These are phyloP conservation scores for Microsporum canis DNA, from an alignment of 2,329 filamentous ascomycete species.

Conservation along the genomic window DNA sequence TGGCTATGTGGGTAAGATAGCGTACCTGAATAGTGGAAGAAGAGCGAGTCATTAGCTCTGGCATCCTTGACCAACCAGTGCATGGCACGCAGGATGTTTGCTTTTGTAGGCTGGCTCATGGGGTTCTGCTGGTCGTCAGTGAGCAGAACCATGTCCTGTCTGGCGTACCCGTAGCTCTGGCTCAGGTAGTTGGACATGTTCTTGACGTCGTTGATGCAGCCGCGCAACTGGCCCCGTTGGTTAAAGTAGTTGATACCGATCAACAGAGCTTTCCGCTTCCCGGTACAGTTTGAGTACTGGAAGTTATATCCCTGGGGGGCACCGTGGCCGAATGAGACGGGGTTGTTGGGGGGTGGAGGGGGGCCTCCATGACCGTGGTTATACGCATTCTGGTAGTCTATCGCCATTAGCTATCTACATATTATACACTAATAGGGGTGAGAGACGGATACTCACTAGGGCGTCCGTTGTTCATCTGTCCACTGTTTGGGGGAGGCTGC, in stretches of 20 bases:
- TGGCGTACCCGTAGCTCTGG: constrained; percentile 79
- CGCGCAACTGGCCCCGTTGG: constrained; percentile 77
- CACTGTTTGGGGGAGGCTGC: constrained; percentile 23
- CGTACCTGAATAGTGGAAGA: constrained; percentile 92
- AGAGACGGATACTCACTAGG: constrained; percentile 23
- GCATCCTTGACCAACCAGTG: constrained; percentile 96
- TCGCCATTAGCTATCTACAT: constrained; percentile 11
- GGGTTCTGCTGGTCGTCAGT: constrained; percentile 96
- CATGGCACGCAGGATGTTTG: constrained; percentile 91
- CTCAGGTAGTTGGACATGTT: constrained; percentile 92
- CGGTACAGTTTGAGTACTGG: constrained; percentile 85
- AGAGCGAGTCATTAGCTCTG: constrained; percentile 81
- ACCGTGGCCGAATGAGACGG: constrained; percentile 66
- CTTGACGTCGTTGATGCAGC: constrained; percentile 94
- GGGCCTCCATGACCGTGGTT: constrained; percentile 49
- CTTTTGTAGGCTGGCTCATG: constrained; percentile 93
- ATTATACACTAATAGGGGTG: background rate
- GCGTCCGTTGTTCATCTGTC: constrained; percentile 31
- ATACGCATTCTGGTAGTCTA: constrained; percentile 25
- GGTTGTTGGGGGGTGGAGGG: constrained; percentile 52
- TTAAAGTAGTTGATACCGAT: constrained; percentile 97
- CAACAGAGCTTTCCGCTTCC: constrained; percentile 73
- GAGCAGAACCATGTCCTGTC: constrained; percentile 93
- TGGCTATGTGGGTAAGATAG: constrained; percentile 3
- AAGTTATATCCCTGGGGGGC: constrained; percentile 72